Evolutionary conservation across 2,329 filamentous ascomycete genomes (phyloP).

Genomic region (Aureobasidium mangrovei): DNA sequence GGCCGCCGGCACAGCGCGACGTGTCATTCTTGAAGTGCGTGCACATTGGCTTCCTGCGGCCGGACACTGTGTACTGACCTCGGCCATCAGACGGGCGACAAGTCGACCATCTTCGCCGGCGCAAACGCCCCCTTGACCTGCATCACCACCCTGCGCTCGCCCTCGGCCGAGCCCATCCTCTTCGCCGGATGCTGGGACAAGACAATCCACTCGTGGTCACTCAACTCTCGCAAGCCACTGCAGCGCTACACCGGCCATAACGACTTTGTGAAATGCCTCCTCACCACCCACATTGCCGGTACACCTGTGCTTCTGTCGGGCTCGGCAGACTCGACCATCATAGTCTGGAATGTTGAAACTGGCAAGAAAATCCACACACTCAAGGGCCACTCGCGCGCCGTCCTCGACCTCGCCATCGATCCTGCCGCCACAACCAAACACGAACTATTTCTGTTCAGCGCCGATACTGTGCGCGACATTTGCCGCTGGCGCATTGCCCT

Average conservation of each 20-base stretch:
- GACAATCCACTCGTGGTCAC: constrained; percentile 75
- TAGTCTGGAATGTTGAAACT: constrained; percentile 70
- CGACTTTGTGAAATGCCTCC: constrained; percentile 84
- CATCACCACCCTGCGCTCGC: constrained; percentile 50
- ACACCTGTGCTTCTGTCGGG: constrained; percentile 46
- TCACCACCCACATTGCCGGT: constrained; percentile 52
- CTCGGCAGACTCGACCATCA: constrained; percentile 38
- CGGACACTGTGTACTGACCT: not conserved
- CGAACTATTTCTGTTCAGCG: constrained; percentile 57
- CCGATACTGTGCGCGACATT: constrained; percentile 56
- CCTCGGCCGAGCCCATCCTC: constrained; percentile 42
- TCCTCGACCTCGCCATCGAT: constrained; percentile 73
- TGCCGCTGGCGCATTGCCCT: constrained; percentile 62
- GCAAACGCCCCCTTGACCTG: constrained; percentile 74
- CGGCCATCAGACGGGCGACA: constrained; percentile 35
- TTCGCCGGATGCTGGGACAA: constrained; percentile 96
- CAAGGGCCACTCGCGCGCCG: constrained; percentile 67
- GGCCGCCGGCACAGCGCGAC: constrained; percentile 71
- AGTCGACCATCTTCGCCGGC: constrained; percentile 52
- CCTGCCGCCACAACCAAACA: constrained; percentile 46
- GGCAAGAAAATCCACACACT: constrained; percentile 65
- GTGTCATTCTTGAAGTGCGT: constrained; percentile 65
- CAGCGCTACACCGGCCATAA: constrained; percentile 61
- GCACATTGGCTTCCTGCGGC: constrained; percentile 24
- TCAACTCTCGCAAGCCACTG: constrained; percentile 46